Evolutionary conservation across 2,329 filamentous ascomycete genomes (phyloP), one percentile per base, ranked within the genome.

Genomic region (Uncinocarpus reesii): DNA sequence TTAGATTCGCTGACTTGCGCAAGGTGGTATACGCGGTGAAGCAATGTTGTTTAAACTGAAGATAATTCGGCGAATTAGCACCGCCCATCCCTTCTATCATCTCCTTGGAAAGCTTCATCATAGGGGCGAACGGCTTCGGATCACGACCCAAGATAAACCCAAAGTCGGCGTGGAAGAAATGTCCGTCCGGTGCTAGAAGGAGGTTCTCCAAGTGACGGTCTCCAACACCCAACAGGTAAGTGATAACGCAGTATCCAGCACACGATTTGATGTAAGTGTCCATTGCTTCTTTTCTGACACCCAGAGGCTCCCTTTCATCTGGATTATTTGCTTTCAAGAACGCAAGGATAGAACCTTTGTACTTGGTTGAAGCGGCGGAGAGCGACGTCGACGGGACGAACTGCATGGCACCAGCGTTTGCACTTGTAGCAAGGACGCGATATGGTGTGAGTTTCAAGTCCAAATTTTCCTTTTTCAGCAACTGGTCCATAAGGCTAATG

Each of bases 71-170:
- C 2, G 84, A 87, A 28, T 77, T 76, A 6, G 81, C 76, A 10
- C 92, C 92, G 34, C 93, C 93, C 87, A 98, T 95, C 53, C 89
- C 92, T 60, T 98, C 92, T 2, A 96, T 86, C 92, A 98, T 98
- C 62, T 98, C 90, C 58, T 89, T 90, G 61, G 84, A 90, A 7
- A 98, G 79, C 66, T 98, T 98, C 83, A 98, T 95, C 45, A 90
- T 81, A 0, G 92, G 92, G 0, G 92, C 90, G 62, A 98, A 96
- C 0, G 92, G 92, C 62, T 98, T 98, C 0, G 92, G 92, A 57
- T 98, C 92, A 34, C 92, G 85, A 15, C 92, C 92, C 1, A 98
- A 82, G 53, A 98, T 98, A 67, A 94, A 98, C 35, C 93, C 92
- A 60, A 98, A 98, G 65, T 98, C 92, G 24, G 90, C 89, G 64